These are phyloP conservation scores for Dioscorea cayenensis DNA, from an alignment of 116 monocot species.

Conservation along the genomic window DNA sequence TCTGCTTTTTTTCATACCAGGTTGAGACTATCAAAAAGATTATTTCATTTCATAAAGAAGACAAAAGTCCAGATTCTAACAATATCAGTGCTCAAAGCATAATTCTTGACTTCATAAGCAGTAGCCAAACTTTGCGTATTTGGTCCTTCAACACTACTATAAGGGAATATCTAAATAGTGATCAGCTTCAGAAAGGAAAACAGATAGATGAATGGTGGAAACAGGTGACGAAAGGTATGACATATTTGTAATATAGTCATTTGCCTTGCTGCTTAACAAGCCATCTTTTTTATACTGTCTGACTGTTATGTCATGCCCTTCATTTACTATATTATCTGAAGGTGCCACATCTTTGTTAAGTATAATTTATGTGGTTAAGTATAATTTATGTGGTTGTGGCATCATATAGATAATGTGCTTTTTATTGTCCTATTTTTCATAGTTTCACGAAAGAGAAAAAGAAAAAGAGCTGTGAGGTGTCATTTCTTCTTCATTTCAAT, in stretches of 20 bases:
- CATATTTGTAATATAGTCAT: too few species aligned
- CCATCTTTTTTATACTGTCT: too few species aligned
- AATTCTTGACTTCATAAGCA: constrained; percentile 93
- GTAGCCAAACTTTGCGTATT: constrained; percentile 95
- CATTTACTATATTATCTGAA: too few species aligned
- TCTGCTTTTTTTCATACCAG: constrained; percentile 21
- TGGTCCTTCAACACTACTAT: constrained; percentile 83
- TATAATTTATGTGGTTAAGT: too few species aligned
- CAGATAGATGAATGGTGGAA: constrained; percentile 99
- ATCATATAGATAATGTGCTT: too few species aligned
- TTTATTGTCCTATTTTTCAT: too few species aligned
- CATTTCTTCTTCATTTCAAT: neutral
- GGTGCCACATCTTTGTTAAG: too few species aligned
- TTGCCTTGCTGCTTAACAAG: too few species aligned
- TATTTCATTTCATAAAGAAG: constrained; percentile 96
- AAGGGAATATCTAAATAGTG: constrained; percentile 74
- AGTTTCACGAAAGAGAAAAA: too few species aligned
- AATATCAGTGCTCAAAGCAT: constrained; percentile 60
- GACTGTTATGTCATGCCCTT: too few species aligned
- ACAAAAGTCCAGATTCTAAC: constrained; percentile 60
- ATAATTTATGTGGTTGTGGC: too few species aligned
- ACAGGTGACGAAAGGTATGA: constrained; percentile 82
- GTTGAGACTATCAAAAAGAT: constrained; percentile 85
- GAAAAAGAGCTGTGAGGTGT: too few species aligned
- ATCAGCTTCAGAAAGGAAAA: constrained; percentile 96